Conservation (phyloP, 768 basidiomycete genomes). For the Collybia sordida region DNA sequence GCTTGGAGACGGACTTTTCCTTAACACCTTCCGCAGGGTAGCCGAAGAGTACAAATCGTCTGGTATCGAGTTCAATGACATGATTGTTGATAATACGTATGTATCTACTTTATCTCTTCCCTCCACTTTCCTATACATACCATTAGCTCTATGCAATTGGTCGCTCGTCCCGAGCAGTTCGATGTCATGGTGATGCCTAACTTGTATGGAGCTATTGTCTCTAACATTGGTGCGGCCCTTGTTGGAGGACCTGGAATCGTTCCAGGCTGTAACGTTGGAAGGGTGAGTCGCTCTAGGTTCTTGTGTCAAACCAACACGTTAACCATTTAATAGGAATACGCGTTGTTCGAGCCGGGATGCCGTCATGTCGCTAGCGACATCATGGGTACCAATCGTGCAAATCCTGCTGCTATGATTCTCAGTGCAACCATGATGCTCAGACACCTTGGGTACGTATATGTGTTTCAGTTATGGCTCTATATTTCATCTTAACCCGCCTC, state of each 20-base stretch:
- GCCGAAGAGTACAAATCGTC: conserved; percentile 95
- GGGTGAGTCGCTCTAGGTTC: conserved; percentile 44
- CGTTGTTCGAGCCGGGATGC: conserved; percentile 98
- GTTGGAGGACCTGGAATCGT: conserved; percentile 98
- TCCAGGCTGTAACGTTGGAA: conserved; percentile 96
- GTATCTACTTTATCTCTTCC: conserved; percentile 16
- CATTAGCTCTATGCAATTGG: conserved; percentile 95
- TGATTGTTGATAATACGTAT: conserved; percentile 99
- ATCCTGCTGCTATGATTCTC: conserved; percentile 97
- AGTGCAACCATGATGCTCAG: conserved; percentile 98
- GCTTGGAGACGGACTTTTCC: conserved; percentile 97
- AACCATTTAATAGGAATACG: conserved; percentile 69
- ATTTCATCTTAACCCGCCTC: conserved; percentile 18
- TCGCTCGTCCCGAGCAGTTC: conserved; percentile 93
- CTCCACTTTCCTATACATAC: conserved; percentile 3
- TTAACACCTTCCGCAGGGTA: conserved; percentile 95
- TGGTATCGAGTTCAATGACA: conserved; percentile 92
- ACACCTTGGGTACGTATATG: conserved; percentile 87
- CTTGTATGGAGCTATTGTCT: conserved; percentile 94
- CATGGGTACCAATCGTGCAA: conserved; percentile 94
- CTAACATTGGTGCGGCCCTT: conserved; percentile 97
- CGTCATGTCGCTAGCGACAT: conserved; percentile 94
- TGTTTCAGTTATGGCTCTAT: conserved; percentile 4
- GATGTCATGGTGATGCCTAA: conserved; percentile 99
- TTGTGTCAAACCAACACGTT: conserved; percentile 4